Percentiles rank a stretch among this genome's conserved stretches.
Conservation (phyloP, 2,329 filamentous ascomycete genomes). For the Rhynchosporium agropyri region DNA sequence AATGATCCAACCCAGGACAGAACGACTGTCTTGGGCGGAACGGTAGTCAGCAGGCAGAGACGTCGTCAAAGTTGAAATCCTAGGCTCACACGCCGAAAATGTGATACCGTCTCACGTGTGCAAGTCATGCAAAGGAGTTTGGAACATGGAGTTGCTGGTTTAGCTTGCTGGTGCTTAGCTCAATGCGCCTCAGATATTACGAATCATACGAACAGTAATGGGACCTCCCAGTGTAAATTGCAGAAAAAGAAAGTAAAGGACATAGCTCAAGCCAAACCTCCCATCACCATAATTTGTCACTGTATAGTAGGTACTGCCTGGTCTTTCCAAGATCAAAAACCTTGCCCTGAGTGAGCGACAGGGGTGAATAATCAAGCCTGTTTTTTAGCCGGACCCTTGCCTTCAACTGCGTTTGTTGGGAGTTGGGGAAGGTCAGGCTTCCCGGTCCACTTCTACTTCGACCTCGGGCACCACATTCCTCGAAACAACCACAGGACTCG, state of each 20-base stretch:
- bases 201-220: slow-evolving; percentile 11
- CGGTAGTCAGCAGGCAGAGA: slow-evolving; percentile 26
- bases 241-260: too few relatives aligned
- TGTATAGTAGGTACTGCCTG: too few relatives aligned
- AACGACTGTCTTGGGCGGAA: slow-evolving; percentile 35
- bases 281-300: too few relatives aligned
- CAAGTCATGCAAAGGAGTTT: neutral
- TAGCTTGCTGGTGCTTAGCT: slow-evolving; percentile 15
- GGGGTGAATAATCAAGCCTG: too few relatives aligned
- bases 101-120: slow-evolving; percentile 13
- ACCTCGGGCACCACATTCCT: slow-evolving; percentile 6
- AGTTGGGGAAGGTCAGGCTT: too few relatives aligned
- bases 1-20: slow-evolving; percentile 39
- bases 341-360: too few relatives aligned
- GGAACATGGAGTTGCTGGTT: slow-evolving; percentile 2
- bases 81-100: slow-evolving; percentile 1
- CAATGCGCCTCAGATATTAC: slow-evolving; percentile 9
- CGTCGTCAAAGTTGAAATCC: neutral
- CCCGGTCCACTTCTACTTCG: neutral
- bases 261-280: too few relatives aligned
- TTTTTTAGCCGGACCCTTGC: too few relatives aligned
- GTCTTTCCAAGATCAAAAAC: neutral
- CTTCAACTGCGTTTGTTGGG: too few relatives aligned
- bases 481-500: slow-evolving; percentile 13
- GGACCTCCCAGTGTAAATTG: neutral